Evolutionary conservation across 2,329 filamentous ascomycete genomes (phyloP), one percentile per base, ranked within the genome.

Genomic region (Dendrostoma leiphaemia): DNA sequence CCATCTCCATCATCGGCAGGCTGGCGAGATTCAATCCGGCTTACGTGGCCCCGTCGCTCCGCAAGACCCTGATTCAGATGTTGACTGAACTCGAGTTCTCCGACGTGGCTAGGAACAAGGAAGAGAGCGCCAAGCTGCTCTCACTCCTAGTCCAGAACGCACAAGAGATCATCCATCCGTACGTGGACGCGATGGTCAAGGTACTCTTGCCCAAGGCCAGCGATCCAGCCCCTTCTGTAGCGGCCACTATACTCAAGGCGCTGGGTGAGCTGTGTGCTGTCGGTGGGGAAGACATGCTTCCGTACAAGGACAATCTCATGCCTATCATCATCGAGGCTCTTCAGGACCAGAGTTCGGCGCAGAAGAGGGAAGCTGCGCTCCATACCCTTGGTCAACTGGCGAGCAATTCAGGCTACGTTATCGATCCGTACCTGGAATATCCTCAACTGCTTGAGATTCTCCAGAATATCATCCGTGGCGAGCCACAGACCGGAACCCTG

Each of bases 341-440:
- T 49, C 93, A 99, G 70, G 94, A 99, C 67, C 87, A 97, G 63
- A 91, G 91, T 61, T 96, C 93, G 3, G 87, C 90, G 44, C 80
- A 85, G 43, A 97, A 97, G 72, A 86, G 94, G 52, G 92, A 96
- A 69, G 90, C 95, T 6, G 93, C 94, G 3, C 78, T 99, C 29
- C 89, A 90, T 61, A 94, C 94, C 0, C 79, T 99, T 1, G 93
- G 93, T 19, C 92, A 97, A 67, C 76, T 99, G 51, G 91, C 94
- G 6, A 96, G 91, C 66, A 97, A 96, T 70, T 94, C 92, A 12
- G 94, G 95, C 62, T 99, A 99, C 72, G 95, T 99, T 49, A 97
- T 99, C 57, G 86, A 92, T 53, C 95, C 95, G 0, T 99, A 99
- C 64, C 80, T 93, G 45, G 92, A 99, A 57, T 96, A 97, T 63